Conservation (phyloP, 169 alveolate genomes). For the Theileria annulata region DNA sequence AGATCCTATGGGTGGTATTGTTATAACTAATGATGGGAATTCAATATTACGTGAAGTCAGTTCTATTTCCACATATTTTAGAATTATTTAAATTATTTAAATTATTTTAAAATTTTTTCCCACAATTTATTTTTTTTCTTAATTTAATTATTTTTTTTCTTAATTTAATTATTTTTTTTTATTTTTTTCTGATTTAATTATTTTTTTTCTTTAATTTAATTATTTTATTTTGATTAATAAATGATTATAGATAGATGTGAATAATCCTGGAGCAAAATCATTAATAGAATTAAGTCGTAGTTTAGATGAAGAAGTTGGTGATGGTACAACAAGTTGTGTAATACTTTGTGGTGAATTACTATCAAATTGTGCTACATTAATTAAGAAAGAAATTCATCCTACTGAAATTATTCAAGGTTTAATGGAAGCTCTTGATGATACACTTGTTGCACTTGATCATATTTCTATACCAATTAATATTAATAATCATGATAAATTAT, state of each 20-base stretch:
- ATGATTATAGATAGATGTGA: constrained; percentile 88
- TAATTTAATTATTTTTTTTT: too few species aligned
- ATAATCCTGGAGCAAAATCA: constrained; percentile 98
- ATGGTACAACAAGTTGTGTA: constrained; percentile 98
- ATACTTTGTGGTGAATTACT: constrained; percentile 96
- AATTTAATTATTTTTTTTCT: too few species aligned
- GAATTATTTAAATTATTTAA: neutral
- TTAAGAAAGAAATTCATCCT: constrained; percentile 93
- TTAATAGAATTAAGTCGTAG: constrained; percentile 96
- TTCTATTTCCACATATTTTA: neutral
- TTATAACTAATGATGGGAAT: constrained; percentile 97
- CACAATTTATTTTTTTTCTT: too few species aligned
- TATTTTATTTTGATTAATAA: too few species aligned
- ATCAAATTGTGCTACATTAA: constrained; percentile 92
- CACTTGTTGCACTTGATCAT: constrained; percentile 83
- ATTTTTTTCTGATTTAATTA: too few species aligned
- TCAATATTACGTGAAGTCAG: constrained; percentile 96
- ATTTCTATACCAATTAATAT: constrained; percentile 87
- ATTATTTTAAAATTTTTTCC: too few species aligned
- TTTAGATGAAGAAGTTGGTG: constrained; percentile 99
- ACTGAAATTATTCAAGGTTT: constrained; percentile 92
- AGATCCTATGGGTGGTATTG: constrained; percentile 99
- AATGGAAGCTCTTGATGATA: constrained; percentile 92
- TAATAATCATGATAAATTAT: constrained; percentile 82
- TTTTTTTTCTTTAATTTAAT: too few species aligned